phyloP scores from a whole-genome alignment of 2,329 filamentous ascomycete genomes.

The Xylaria sp. region DNA sequence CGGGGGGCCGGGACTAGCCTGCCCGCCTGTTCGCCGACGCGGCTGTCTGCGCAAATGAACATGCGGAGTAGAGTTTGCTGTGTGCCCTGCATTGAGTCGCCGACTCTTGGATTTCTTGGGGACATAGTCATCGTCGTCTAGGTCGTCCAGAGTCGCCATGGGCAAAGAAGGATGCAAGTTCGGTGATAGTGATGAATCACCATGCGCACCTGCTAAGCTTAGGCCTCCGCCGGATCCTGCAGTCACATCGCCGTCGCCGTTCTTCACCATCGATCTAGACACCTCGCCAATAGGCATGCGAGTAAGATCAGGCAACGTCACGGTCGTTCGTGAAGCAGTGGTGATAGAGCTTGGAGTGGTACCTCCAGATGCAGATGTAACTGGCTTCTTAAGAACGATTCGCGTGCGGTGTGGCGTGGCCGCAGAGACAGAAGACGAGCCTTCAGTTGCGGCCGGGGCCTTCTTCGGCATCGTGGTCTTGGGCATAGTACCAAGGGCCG shows the following conservation, averaged over 20 bases:
- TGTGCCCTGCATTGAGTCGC: constrained; percentile 9
- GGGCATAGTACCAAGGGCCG: constrained; percentile 69
- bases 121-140: constrained; percentile 41
- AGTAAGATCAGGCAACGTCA: constrained; percentile 25
- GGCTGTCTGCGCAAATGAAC: constrained; percentile 26
- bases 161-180: constrained; percentile 20
- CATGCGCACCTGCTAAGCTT: not conserved
- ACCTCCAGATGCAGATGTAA: constrained; percentile 6
- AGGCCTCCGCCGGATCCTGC: not conserved
- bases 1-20: constrained; percentile 22
- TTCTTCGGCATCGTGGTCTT: constrained; percentile 56
- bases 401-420: constrained; percentile 15
- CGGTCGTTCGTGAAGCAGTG: constrained; percentile 29
- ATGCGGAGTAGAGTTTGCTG: constrained; percentile 11
- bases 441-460: constrained; percentile 34
- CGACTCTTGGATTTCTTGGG: constrained; percentile 34
- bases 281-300: constrained; percentile 17
- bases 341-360: not conserved
- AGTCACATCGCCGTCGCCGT: not conserved
- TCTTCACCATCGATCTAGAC: not conserved
- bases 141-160: constrained; percentile 29
- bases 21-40: constrained; percentile 24
- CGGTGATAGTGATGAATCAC: constrained; percentile 21
- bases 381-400: constrained; percentile 31
- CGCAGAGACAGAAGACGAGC: no score